Evolutionary conservation across 2,329 filamentous ascomycete species (phyloP).

Genomic region (Chalara sp.): DNA sequence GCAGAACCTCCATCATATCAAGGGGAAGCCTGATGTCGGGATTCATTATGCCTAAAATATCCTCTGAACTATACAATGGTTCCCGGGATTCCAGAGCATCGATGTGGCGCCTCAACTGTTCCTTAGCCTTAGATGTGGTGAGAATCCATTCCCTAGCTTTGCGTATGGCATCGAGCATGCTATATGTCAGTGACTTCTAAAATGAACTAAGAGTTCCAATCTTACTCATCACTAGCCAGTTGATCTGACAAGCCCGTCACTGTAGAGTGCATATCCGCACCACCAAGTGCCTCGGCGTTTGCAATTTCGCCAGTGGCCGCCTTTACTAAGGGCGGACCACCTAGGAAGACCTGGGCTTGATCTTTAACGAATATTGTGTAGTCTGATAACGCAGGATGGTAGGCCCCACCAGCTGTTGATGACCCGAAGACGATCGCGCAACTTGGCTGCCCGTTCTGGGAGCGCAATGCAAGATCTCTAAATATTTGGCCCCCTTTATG

Average conservation of each 20-base stretch:
- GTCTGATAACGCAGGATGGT: conserved; percentile 34
- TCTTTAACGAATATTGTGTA: conserved; percentile 36
- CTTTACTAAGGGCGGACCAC: conserved; percentile 37
- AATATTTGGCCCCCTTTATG: conserved; percentile 36
- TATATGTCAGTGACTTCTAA: too few relatives aligned
- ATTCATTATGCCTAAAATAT: conserved; percentile 31
- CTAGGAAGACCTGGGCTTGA: conserved; percentile 38
- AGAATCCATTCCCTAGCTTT: conserved; percentile 32
- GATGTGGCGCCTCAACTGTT: neutral
- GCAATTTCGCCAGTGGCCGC: conserved; percentile 39
- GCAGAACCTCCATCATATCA: conserved; percentile 32
- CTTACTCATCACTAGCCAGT: conserved; percentile 35
- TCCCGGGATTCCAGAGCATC: neutral
- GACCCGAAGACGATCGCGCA: conserved; percentile 39
- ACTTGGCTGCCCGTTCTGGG: conserved; percentile 30
- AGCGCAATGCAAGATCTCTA: conserved; percentile 33
- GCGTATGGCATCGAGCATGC: conserved; percentile 33
- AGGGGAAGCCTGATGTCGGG: conserved; percentile 34
- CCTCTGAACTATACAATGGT: conserved; percentile 30
- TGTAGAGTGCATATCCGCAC: conserved; percentile 33
- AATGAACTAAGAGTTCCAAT: too few relatives aligned
- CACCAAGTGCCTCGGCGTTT: conserved; percentile 35
- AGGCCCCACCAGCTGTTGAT: conserved; percentile 35
- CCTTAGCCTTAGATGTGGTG: conserved; percentile 1
- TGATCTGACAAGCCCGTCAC: conserved; percentile 37